Conservation (phyloP, 371 early-diverging fungal species). For the Dinochytrium kinnereticum region DNA sequence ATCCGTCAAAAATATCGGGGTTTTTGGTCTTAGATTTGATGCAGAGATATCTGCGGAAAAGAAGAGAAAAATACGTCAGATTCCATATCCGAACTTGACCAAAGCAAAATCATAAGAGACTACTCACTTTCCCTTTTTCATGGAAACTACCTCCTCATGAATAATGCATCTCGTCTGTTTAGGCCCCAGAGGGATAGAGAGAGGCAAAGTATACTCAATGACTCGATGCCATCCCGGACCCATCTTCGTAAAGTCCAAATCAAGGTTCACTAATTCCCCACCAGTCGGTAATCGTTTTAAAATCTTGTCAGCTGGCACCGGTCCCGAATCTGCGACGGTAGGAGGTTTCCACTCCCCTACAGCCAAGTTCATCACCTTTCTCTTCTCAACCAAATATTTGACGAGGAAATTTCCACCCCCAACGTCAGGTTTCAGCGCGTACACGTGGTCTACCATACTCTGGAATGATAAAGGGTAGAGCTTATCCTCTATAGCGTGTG, state of each 20-base stretch:
- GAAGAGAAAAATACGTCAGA: neutral
- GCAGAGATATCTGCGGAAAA: conserved; percentile 9
- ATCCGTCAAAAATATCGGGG: conserved; percentile 24
- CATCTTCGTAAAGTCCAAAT: neutral
- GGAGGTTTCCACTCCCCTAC: neutral
- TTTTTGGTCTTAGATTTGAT: conserved; percentile 7
- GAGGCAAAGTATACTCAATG: conserved; percentile 1
- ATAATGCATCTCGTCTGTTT: neutral
- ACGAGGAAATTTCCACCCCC: neutral
- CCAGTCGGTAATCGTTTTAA: neutral
- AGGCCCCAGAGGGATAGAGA: neutral
- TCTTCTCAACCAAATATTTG: neutral
- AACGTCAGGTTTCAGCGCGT: neutral
- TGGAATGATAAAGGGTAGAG: neutral
- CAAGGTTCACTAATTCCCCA: neutral
- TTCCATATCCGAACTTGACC: neutral
- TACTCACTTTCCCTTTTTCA: conserved; percentile 4
- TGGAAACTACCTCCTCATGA: neutral
- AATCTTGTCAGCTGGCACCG: neutral
- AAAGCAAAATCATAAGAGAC: neutral
- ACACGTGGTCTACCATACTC: neutral
- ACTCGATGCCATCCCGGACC: conserved; percentile 4
- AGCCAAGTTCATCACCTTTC: neutral
- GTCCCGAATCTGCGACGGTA: neutral
- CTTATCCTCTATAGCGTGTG: conserved; percentile 1